Evolutionary conservation across 73 alveolate genomes (phyloP), one percentile per base, ranked within the genome.

Genomic region (Blepharisma japonicum): DNA sequence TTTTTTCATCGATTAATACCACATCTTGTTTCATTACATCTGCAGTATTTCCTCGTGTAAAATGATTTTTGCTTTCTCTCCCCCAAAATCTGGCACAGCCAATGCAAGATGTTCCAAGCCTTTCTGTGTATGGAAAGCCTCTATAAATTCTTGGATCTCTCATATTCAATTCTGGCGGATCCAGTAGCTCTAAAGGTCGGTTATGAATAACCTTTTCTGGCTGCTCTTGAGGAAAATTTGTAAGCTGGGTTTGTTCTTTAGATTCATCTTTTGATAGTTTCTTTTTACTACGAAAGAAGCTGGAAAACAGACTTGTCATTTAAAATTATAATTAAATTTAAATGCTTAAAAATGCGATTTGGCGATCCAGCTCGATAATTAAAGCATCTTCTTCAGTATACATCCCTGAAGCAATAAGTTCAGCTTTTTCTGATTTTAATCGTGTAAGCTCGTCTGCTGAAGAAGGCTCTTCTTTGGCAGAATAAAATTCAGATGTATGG

Each of bases 341-440:
- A 70, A 20, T 70, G 14, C 42, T 23, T 38, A 70, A 9, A 7
- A 45, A 8, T 47, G 23, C 86, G 56, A 92, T 92, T 83, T 90
- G 82, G 61, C 86, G 83, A 55, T 90, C 95, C 54, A 92, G 77
- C 70, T 92, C 95, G 50, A 77, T 55, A 71, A 92, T 92, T 32
- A 92, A 55, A 4, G 96, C 94, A 84, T 92, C 98, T 76, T 87
- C 91, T 71, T 79, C 88, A 45, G 87, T 77, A 74, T 92, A 92
- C 91, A 83, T 80, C 25, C 98, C 98, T 47, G 87, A 78, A 55
- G 70, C 76, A 55, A 92, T 74, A 56, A 92, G 85, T 21, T 83
- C 87, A 56, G 90, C 96, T 87, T 89, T 83, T 82, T 92, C 96
- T 83, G 77, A 80, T 56, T 71, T 83, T 42, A 92, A 76, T 76